phyloP scores from a whole-genome alignment of 805 yeast genomes.

The Lipomyces mesembrius region DNA sequence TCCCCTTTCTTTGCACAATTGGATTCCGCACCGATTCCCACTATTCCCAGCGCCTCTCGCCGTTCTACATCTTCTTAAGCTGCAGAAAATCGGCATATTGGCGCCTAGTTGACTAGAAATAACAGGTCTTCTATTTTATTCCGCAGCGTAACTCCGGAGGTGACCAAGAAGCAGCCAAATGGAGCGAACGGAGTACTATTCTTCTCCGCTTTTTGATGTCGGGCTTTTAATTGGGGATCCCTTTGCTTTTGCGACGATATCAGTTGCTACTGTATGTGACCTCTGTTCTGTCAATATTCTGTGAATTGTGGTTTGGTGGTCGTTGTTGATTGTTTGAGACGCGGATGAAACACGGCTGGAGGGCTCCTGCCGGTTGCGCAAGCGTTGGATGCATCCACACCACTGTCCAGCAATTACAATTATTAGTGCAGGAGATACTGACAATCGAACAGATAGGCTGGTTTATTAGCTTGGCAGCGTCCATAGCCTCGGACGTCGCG shows the following conservation, averaged over 20 bases:
- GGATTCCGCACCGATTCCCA: neutral
- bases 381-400: neutral
- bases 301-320: neutral
- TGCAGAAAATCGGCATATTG: neutral
- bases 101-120: neutral
- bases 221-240: constrained; percentile 70
- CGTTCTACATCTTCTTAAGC: neutral
- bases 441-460: constrained; percentile 59
- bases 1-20: neutral
- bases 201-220: constrained; percentile 14
- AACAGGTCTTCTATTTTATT: too few relatives aligned
- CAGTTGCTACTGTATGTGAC: constrained; percentile 57
- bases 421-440: constrained; percentile 1
- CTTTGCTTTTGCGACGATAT: constrained; percentile 79
- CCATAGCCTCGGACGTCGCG: constrained; percentile 59
- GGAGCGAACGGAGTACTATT: constrained; percentile 7
- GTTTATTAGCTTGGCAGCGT: constrained; percentile 88
- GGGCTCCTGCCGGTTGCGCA: neutral
- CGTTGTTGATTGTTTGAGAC: neutral
- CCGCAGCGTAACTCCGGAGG: neutral
- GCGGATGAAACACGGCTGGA: neutral
- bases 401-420: neutral
- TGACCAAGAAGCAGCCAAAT: neutral
- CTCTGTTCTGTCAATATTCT: neutral
- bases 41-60: neutral